Conservation (phyloP, 176 grass and related monocot genomes). For the Triticum urartu region DNA sequence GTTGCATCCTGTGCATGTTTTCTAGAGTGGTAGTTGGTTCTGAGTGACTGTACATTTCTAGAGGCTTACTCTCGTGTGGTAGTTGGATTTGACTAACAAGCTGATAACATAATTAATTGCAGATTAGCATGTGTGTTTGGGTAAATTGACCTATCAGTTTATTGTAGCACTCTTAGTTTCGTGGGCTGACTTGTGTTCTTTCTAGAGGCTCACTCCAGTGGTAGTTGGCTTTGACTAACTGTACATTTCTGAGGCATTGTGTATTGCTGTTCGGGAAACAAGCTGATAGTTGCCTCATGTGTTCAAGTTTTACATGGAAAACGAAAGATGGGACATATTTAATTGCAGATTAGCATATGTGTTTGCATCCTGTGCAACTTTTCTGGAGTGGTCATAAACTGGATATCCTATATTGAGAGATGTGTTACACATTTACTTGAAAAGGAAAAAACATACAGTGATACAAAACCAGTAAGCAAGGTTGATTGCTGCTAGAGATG, state of each 20-base stretch:
- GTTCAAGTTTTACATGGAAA: constrained; percentile 20
- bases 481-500: neutral
- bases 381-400: neutral
- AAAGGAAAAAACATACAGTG: neutral
- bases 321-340: neutral
- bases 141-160: too few species aligned
- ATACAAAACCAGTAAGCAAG: neutral
- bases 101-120: too few species aligned
- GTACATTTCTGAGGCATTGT: neutral
- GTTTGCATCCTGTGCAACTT: neutral
- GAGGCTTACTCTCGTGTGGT: neutral
- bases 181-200: neutral
- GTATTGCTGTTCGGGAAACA: constrained; percentile 11
- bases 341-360: constrained; percentile 8
- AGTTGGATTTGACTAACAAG: neutral
- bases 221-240: constrained; percentile 36
- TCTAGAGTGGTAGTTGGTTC: neutral
- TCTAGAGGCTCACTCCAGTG: neutral
- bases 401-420: neutral
- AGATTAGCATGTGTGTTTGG: too few species aligned
- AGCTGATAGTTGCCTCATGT: neutral
- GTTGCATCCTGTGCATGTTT: neutral
- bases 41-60: too few species aligned
- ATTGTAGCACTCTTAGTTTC: neutral
- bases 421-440: neutral